A percentile compares a stretch with the other conserved stretches of the same genome.
phyloP scores from a whole-genome alignment of 1,139 yeast species.

The Eremothecium coryli region DNA sequence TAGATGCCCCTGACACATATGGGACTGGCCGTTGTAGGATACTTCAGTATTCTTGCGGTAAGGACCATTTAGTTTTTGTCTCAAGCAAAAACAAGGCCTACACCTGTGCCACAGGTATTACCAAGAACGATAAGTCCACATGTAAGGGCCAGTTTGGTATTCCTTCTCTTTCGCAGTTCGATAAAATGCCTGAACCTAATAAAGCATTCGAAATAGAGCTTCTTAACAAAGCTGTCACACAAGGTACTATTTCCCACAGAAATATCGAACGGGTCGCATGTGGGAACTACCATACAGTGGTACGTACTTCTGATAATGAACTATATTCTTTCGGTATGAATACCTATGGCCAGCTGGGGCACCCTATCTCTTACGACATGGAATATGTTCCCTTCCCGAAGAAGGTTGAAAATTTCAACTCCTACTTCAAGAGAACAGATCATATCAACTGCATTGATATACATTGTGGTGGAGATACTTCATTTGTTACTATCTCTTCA shows the following conservation, averaged over 20 bases:
- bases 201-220: slow-evolving; percentile 24
- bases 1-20: slow-evolving; percentile 17
- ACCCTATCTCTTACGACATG: slow-evolving; percentile 53
- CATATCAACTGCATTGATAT: slow-evolving; percentile 42
- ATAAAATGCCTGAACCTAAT: slow-evolving; percentile 18
- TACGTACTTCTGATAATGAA: slow-evolving; percentile 50
- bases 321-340: slow-evolving; percentile 84
- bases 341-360: slow-evolving; percentile 74
- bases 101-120: slow-evolving; percentile 48
- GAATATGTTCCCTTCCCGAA: slow-evolving; percentile 66
- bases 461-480: slow-evolving; percentile 60
- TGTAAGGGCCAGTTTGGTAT: slow-evolving; percentile 77
- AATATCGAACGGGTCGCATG: slow-evolving; percentile 52
- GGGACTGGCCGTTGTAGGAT: slow-evolving; percentile 34
- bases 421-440: slow-evolving; percentile 34
- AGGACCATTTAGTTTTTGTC: slow-evolving; percentile 54
- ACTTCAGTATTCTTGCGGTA: slow-evolving; percentile 49
- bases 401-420: slow-evolving; percentile 36
- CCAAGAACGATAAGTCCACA: slow-evolving; percentile 26
- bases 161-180: slow-evolving; percentile 61
- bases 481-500: slow-evolving; percentile 43
- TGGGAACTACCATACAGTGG: slow-evolving; percentile 68
- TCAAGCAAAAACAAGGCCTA: slow-evolving; percentile 56
- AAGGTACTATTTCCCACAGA: slow-evolving; percentile 34
- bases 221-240: slow-evolving; percentile 17